Base-by-base conservation (phyloP, 1,284 basidiomycete genomes). In the Melampsora abietis-canadensis region DNA sequence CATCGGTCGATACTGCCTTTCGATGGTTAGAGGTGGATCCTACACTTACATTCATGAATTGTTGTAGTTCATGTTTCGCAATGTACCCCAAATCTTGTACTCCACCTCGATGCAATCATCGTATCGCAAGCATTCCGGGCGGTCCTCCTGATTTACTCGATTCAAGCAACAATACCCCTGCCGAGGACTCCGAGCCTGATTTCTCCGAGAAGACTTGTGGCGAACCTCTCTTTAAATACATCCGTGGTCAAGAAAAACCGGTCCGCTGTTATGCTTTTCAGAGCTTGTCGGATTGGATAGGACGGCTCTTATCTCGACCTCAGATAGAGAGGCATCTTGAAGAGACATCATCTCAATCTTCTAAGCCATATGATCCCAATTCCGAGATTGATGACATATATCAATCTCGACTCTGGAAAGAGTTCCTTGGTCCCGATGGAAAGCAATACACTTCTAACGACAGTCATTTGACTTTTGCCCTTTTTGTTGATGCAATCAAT, bases 401-500 rank as follows among this genome's bases (percentile, higher is more conserved):
- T 59, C 40, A 70, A 12, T 70, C 68, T 68, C 19, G 67, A 3
- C 24, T 66, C 12, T 68, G 66, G 66, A 68, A 68, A 40, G 15
- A 68, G n/a, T 68, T 68, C 27, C 47, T 34, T 31, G 66, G 48
- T 15, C 66, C 66, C 3, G 31, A 68, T 57, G 66, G 66, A 8
- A 30, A 40, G 47, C 66, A 27, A 17, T 68, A 31, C n/a, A 68
- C 48, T 12, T 15, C 21, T 30, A 14, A 68, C 15, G 15, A 7
- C 14, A 31, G 31, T 15, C 54, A 68, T 37, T 21, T 68, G 15
- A 37, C 30, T 12, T 70, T 70, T 51, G 68, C 59, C 0, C 46
- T 70, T 30, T 70, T 70, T 17, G 48, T 31, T 0, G 40, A 70
- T 40, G 68, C n/a, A 34, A 72, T 72, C 46, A 72, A 72, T 30